Percentiles rank a stretch among this genome's conserved stretches.
phyloP scores from a whole-genome alignment of 768 basidiomycete species.

The Russula vinacea region DNA sequence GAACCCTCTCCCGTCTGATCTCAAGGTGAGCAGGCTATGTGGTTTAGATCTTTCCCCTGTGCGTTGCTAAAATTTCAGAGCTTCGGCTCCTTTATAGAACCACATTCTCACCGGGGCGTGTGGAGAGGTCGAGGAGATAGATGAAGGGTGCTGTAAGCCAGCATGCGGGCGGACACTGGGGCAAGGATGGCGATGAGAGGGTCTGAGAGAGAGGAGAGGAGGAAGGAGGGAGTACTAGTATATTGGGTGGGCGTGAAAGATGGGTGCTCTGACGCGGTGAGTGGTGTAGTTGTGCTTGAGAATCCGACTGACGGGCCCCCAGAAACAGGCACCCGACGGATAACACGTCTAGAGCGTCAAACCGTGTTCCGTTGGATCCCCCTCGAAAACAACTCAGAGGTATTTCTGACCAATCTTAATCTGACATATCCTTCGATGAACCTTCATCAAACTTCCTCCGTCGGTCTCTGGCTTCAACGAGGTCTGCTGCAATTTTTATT shows the following conservation, averaged over 20 bases:
- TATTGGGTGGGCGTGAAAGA: conserved; percentile 41
- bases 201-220: conserved; percentile 74
- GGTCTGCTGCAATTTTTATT: conserved; percentile 20
- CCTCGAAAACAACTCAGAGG: conserved; percentile 70
- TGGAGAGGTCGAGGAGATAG: conserved; percentile 73
- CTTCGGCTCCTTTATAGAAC: conserved; percentile 38
- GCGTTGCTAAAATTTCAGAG: background rate
- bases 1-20: conserved; percentile 75
- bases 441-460: too few relatives aligned
- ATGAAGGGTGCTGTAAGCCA: conserved; percentile 77
- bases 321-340: too few relatives aligned
- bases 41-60: background rate
- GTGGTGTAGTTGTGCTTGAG: background rate
- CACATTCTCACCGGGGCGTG: conserved; percentile 68
- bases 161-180: conserved; percentile 82
- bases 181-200: conserved; percentile 61
- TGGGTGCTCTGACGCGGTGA: background rate
- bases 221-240: conserved; percentile 52
- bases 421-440: conserved; percentile 30
- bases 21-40: conserved; percentile 56
- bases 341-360: too few relatives aligned
- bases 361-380: conserved; percentile 58
- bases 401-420: conserved; percentile 28
- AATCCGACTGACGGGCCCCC: background rate
- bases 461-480: conserved; percentile 15